Evolutionary conservation across 768 basidiomycete species (phyloP), one percentile per base, ranked within the genome.

Genomic region (Termitomyces titanicus): DNA sequence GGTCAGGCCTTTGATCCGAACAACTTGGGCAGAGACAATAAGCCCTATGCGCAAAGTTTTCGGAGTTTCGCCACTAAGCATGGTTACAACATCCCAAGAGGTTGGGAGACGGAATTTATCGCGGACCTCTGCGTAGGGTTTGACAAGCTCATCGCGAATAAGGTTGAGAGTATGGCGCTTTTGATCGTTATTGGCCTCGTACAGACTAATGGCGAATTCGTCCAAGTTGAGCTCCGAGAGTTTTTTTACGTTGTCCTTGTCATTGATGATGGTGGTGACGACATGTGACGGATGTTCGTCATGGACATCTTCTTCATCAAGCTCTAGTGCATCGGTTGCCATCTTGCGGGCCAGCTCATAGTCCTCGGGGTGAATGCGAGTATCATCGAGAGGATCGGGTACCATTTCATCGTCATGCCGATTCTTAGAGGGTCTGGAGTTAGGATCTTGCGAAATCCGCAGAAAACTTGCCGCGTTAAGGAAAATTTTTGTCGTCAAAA

Each of bases 261-360:
- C 92, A 39, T 83, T 78, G 86, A 97, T 92, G 67, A 99, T 87
- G 44, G 86, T 72, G 13, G 82, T 81, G 43, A 99, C 93, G 8
- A 92, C 88, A 61, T 89, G 85, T 1, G 97, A 98, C 25, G 94
- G 91, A 67, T 96, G 91, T 63, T 90, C 85, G 60, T 92, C 92
- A 53, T 91, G 90, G 33, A 94, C 80, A 72, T 99, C 97, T 69
- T 98, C 97, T 64, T 96, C 94, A 61, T 99, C 97, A n/a, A 93
- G 80, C 66, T 98, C 97, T 13, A 98, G 80, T 5, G 96, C 94
- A 70, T 98, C 94, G 18, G 92, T 91, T 35, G 96, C 96, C 94
- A 99, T 97, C 76, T 98, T 98, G 34, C 93, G 86, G 3, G 97
- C 96, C 37, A 98, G 79, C 61, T 98, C 95, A 66, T 98, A 99